Base-by-base conservation (phyloP, 306 rosid genomes). In the Castanea mollissima region DNA sequence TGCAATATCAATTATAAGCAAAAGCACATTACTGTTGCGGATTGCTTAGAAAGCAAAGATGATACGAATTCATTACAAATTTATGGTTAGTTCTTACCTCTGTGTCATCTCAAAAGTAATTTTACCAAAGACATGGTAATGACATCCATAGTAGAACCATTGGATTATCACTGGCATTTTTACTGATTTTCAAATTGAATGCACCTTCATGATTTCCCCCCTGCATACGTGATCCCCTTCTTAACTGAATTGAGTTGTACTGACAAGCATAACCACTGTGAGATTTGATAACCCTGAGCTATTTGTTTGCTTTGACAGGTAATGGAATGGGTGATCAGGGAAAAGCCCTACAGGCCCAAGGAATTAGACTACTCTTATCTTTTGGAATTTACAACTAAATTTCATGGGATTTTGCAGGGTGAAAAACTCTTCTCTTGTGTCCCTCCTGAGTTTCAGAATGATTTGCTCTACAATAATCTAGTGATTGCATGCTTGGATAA, bases 261-360 rank as follows among this genome's bases (percentile, higher is more conserved):
- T 14, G 25, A 73, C 76, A 62, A 49, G 35, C 74, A 32, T 27
- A 55, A 49, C 31, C 4, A 21, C 29, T 18, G 69, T 68, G 49
- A 63, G 27, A n/a, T 58, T 71, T 64, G 46, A 38, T 1, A 35
- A 67, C 18, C 16, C 71, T 31, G 71, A 54, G 73, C 32, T 78
- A 14, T 67, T 25, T 63, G 44, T 75, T 70, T 15, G 35, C 86
- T 74, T 85, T 79, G 79, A 77, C 88, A 95, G 98, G 96, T 90
- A 35, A 93, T 91, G 99, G 98, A 93, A 81, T 95, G 99, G 98
- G 91, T 91, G 87, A 86, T 95, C 76, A 88, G 98, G 82, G 97
- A 95, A 80, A 86, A 85, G 71, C 99, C 99, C 1, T 95, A 91
- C 60, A 87, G 82, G 83, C 92, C 89, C 51, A 91, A 71, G 63